Evolutionary conservation across 805 yeast genomes (phyloP).

Genomic region (Yarrowia sp.): DNA sequence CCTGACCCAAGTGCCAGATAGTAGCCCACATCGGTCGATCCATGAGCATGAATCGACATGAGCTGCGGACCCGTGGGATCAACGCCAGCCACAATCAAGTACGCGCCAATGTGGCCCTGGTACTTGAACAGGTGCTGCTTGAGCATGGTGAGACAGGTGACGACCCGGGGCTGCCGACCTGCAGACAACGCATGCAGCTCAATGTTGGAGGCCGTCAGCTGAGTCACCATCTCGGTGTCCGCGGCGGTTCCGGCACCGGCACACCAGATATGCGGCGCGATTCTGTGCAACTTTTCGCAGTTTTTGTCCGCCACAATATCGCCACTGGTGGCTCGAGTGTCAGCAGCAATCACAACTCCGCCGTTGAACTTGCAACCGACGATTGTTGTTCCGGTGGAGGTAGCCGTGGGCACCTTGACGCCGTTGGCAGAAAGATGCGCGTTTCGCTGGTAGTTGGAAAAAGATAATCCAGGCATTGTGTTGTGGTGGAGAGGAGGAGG

Average conservation of each 20-base stretch:
- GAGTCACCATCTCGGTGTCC: slow-evolving; percentile 97
- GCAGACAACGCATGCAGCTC: slow-evolving; percentile 86
- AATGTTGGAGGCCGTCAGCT: slow-evolving; percentile 82
- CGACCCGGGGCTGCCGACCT: slow-evolving; percentile 86
- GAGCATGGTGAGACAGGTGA: slow-evolving; percentile 85
- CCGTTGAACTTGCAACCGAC: slow-evolving; percentile 92
- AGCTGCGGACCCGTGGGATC: slow-evolving; percentile 96
- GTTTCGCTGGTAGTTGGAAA: slow-evolving; percentile 93
- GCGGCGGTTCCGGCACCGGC: slow-evolving; percentile 99
- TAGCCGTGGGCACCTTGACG: slow-evolving; percentile 75
- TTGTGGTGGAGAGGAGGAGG: background rate
- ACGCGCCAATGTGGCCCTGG: slow-evolving; percentile 97
- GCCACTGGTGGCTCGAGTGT: slow-evolving; percentile 97
- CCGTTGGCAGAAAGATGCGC: slow-evolving; percentile 69
- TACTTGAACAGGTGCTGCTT: slow-evolving; percentile 95
- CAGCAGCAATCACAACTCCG: slow-evolving; percentile 98
- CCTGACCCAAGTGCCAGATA: slow-evolving; percentile 95
- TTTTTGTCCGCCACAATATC: slow-evolving; percentile 96
- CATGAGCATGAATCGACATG: slow-evolving; percentile 94
- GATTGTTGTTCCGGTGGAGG: slow-evolving; percentile 99
- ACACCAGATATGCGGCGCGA: slow-evolving; percentile 94
- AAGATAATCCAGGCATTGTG: slow-evolving; percentile 82
- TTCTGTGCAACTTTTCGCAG: slow-evolving; percentile 89
- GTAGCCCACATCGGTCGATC: slow-evolving; percentile 93
- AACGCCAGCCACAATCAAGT: slow-evolving; percentile 94